Base-by-base conservation (phyloP, 2,329 filamentous ascomycete species). In the Beauveria sp. region DNA sequence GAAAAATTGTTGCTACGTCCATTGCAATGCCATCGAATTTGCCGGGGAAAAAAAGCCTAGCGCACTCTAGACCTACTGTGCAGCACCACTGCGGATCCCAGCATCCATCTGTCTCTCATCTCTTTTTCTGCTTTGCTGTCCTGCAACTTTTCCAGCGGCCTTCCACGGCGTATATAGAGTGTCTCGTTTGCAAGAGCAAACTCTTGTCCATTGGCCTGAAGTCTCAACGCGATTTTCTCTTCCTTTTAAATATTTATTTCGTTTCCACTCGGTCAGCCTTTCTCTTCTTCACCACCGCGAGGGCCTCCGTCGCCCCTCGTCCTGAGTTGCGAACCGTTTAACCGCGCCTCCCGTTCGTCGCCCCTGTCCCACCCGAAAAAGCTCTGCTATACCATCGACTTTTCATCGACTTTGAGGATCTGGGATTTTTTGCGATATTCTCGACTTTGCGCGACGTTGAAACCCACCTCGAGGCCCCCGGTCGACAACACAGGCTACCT, bases 91-190 rank as follows among this genome's bases (percentile, higher is more conserved):
- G 42, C 42, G 54, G 54, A 46, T 57, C 43, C 50, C 43, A 10
- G 42, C 8, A 56, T 46, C 31, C 34, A 42, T 28, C 52, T 38
- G 54, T 14, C 54, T 56, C 53, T 48, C 43, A 50, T 42, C 55
- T 59, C 34, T 51, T 59, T 59, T 59, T 24, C 46, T 58, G 31
- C 45, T 42, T 58, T 50, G 55, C 56, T 50, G 45, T 59, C 56
- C 38, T 42, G 34, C 31, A 42, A 28, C 14, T 42, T 50, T 50
- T 24, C 42, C 34, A 40, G 31, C 31, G 18, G 22, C 55, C 22
- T 28, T 54, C 9, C 42, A 18, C 42, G 14, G 22, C n/a, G 34
- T 59, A 28, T 43, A 46, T 28, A 28, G 56, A 42, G 45, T 48
- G 16, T 43, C 46, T 34, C 20, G 22, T 31, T 24, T 51, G 46